These are phyloP conservation scores for Sinapis alba DNA, from an alignment of 441 rosid genomes.

Conservation along the genomic window DNA sequence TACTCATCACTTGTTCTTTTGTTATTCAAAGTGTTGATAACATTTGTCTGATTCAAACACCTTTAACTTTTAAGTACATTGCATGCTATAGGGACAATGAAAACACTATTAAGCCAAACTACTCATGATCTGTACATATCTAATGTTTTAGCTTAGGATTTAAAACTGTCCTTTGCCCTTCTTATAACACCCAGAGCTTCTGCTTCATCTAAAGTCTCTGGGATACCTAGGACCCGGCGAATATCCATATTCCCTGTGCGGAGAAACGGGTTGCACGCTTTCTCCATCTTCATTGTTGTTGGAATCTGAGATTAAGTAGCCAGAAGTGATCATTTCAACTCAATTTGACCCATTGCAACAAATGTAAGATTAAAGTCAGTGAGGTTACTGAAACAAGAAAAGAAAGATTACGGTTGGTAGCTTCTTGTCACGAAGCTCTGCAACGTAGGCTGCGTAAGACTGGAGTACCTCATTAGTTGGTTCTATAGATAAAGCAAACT, in stretches of 20 bases:
- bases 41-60: neutral
- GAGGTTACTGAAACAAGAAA: neutral
- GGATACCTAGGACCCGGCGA: slow-evolving; percentile 54
- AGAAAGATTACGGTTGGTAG: slow-evolving; percentile 64
- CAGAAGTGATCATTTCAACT: neutral
- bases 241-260: slow-evolving; percentile 71
- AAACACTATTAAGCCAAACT: neutral
- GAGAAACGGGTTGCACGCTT: slow-evolving; percentile 92
- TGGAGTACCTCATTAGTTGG: slow-evolving; percentile 81
- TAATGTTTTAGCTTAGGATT: slow-evolving; percentile 34
- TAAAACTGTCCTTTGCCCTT: slow-evolving; percentile 73
- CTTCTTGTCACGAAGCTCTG: slow-evolving; percentile 73
- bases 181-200: slow-evolving; percentile 73
- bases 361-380: neutral
- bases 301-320: slow-evolving; percentile 56
- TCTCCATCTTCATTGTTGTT: slow-evolving; percentile 73
- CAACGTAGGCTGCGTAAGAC: slow-evolving; percentile 71
- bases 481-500: slow-evolving; percentile 85
- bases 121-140: neutral
- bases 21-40: neutral
- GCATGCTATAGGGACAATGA: slow-evolving; percentile 1
- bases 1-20: neutral
- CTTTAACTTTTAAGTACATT: neutral
- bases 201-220: slow-evolving; percentile 60
- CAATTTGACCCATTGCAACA: neutral